phyloP scores from a whole-genome alignment of 2,329 filamentous ascomycete species.

The Zalaria obscura region DNA sequence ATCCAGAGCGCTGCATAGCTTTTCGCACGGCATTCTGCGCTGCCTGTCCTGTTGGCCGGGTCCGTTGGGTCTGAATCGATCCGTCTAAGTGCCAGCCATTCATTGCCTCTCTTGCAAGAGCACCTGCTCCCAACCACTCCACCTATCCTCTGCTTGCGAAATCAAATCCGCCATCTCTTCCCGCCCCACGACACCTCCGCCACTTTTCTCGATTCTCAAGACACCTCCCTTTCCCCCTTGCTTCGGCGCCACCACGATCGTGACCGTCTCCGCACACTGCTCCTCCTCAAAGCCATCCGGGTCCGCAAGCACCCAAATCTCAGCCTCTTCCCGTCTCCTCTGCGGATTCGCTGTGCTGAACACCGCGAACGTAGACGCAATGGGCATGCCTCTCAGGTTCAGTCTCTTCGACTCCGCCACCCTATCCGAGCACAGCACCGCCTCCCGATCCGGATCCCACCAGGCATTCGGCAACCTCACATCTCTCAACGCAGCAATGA shows the following conservation, averaged over 20 bases:
- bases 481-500: slow-evolving; percentile 66
- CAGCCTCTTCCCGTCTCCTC: slow-evolving; percentile 27
- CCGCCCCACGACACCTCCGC: slow-evolving; percentile 56
- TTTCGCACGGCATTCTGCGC: too few species aligned
- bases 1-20: too few species aligned
- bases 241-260: slow-evolving; percentile 49
- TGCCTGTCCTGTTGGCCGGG: too few species aligned
- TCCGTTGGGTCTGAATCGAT: too few species aligned
- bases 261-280: slow-evolving; percentile 70
- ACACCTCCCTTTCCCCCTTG: slow-evolving; percentile 38
- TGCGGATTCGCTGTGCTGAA: slow-evolving; percentile 46
- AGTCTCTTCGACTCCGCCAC: slow-evolving; percentile 42
- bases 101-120: slow-evolving; percentile 2
- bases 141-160: slow-evolving; percentile 44
- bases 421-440: slow-evolving; percentile 58
- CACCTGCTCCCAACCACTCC: slow-evolving; percentile 37
- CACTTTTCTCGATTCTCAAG: slow-evolving; percentile 66
- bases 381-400: slow-evolving; percentile 49
- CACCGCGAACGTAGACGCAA: slow-evolving; percentile 65
- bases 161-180: slow-evolving; percentile 48
- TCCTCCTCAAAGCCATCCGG: slow-evolving; percentile 83
- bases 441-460: slow-evolving; percentile 73
- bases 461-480: slow-evolving; percentile 64
- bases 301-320: slow-evolving; percentile 65
- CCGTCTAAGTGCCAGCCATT: too few species aligned